Conservation (phyloP, 306 rosid species). For the Abrus precatorius region DNA sequence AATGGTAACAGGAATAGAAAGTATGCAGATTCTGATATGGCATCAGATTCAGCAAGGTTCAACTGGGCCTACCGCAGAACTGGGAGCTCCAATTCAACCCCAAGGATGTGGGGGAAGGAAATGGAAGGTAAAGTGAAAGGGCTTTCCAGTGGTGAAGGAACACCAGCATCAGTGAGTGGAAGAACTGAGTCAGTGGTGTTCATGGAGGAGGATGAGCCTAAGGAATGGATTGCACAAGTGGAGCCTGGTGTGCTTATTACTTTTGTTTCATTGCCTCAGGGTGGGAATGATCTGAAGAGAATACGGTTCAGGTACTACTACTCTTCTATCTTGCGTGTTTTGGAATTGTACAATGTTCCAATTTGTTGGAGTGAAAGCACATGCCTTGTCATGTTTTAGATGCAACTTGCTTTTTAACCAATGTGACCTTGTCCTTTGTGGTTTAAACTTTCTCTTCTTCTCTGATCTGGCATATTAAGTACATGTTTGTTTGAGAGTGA, state of each 20-base stretch:
- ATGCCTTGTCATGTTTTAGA: slow-evolving; percentile 57
- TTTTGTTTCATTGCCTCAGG: slow-evolving; percentile 89
- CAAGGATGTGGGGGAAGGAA: slow-evolving; percentile 89
- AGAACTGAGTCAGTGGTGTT: slow-evolving; percentile 80
- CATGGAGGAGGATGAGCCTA: slow-evolving; percentile 95
- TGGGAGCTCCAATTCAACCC: slow-evolving; percentile 90
- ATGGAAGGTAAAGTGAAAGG: slow-evolving; percentile 83
- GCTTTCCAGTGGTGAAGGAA: slow-evolving; percentile 91
- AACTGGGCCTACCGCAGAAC: slow-evolving; percentile 76
- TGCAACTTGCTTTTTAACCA: slow-evolving; percentile 43
- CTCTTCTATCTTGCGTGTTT: slow-evolving; percentile 40
- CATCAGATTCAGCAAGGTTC: slow-evolving; percentile 86
- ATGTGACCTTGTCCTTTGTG: slow-evolving; percentile 58
- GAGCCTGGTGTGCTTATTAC: slow-evolving; percentile 99
- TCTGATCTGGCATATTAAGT: slow-evolving; percentile 50
- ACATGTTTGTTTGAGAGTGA: slow-evolving; percentile 51
- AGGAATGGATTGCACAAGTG: slow-evolving; percentile 97
- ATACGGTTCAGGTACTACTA: slow-evolving; percentile 88
- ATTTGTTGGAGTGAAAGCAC: slow-evolving; percentile 55
- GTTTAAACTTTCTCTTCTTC: slow-evolving; percentile 54
- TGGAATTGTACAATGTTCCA: slow-evolving; percentile 40
- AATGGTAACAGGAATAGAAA: slow-evolving; percentile 57
- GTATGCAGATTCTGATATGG: slow-evolving; percentile 77
- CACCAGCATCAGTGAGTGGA: slow-evolving; percentile 93
- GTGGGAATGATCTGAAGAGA: slow-evolving; percentile 95